These are phyloP conservation scores for Pontederia crassipes DNA, from an alignment of 176 grass and related monocot genomes.

Conservation along the genomic window DNA sequence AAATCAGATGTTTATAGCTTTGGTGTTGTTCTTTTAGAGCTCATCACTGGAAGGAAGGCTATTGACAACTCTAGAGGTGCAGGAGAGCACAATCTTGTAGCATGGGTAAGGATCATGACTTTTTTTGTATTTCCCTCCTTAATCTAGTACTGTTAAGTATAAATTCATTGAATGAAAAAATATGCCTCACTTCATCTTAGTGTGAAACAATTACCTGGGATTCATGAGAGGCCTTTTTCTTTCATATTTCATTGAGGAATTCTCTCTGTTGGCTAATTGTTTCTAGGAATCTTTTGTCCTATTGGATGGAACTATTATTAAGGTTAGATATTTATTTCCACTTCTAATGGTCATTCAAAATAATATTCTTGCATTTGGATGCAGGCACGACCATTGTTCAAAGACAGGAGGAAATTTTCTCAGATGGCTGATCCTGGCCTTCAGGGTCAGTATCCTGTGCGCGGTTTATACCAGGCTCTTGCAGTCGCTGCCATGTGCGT, in stretches of 20 bases:
- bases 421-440: conserved; percentile 66
- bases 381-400: conserved; percentile 76
- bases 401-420: conserved; percentile 69
- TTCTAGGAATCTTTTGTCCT: no score
- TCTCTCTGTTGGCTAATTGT: no score
- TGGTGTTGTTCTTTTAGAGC: conserved; percentile 41
- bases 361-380: conserved; percentile 1
- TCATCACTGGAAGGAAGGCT: conserved; percentile 40
- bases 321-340: background rate
- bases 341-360: background rate
- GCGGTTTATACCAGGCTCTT: conserved; percentile 71
- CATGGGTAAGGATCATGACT: conserved; percentile 29
- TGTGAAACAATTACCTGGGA: no score
- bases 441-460: conserved; percentile 38
- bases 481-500: conserved; percentile 81
- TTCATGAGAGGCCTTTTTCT: no score
- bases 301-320: background rate
- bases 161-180: no score
- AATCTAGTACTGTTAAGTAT: background rate
- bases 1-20: conserved; percentile 53
- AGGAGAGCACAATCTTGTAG: conserved; percentile 52
- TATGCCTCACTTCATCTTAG: no score
- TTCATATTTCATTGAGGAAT: no score
- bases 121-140: background rate
- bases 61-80: conserved; percentile 34